Base-by-base conservation (phyloP, 345 rosid species). In the Eucalyptus virginea region DNA sequence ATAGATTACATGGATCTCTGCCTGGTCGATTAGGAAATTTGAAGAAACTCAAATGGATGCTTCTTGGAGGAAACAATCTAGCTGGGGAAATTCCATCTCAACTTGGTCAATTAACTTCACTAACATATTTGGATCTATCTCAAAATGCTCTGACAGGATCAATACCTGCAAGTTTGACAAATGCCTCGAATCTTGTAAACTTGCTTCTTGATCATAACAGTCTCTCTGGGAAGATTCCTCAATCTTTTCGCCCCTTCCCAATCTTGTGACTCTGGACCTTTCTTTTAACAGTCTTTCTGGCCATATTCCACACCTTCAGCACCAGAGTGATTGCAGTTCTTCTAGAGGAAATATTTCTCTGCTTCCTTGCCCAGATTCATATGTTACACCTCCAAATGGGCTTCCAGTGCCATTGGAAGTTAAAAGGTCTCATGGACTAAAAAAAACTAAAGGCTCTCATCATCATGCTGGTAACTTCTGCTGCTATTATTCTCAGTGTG, bases 231-330 rank as follows among this genome's bases (percentile, higher is more conserved):
- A 92, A 92, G 88, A 93, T 94, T 90, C 95, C 96, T 30, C 16
- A 86, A 14, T 92, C 94, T 87, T 92, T 88, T 93, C 95, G 28
- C 83, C 51, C 86, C 93, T 95, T 87, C 54, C 88, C 34, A 88
- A 52, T 86, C 95, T 95, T 21, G 88, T 91, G 50, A 60, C 81
- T 40, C 90, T 95, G 60, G 91, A 94, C 89, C 91, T 94, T 72
- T 94, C 97, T 30, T 94, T 92, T 90, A 95, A 95, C 88, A 93
- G 93, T 60, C 93, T 95, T 86, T 93, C 96, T 40, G 96, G 94
- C 89, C 89, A 47, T 87, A 91, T 95, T 89, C 95, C 94, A 23
- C 72, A 28, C 40, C 91, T 95, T 44, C 92, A 47, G 40, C 91
- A 91, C 80, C 92, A 48, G 32, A 90, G 11, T 40, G 91, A 92